A percentile compares a stretch with the other conserved stretches of the same genome.
phyloP scores from a whole-genome alignment of 2,329 filamentous ascomycete species.

The Dothideomycetes sp. region DNA sequence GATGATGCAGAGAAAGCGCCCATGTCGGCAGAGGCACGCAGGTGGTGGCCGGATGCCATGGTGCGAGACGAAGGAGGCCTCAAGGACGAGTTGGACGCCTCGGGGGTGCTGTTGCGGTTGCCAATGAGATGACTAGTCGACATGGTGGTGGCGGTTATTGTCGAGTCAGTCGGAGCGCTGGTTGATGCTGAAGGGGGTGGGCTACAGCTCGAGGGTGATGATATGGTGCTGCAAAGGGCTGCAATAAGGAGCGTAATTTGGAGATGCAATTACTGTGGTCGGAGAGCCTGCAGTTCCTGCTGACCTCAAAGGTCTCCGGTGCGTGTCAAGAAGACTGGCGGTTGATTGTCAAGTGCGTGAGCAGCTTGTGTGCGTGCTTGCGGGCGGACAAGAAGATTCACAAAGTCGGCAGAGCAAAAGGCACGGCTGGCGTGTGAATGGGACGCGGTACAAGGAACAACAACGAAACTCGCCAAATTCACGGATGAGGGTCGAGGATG shows the following conservation, averaged over 20 bases:
- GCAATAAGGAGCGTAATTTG: slow-evolving; percentile 7
- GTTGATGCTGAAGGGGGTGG: slow-evolving; percentile 7
- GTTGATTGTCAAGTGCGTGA: too few relatives aligned
- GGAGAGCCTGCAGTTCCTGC: slow-evolving; percentile 68
- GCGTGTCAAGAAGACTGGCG: not conserved
- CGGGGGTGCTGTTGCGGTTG: slow-evolving; percentile 95
- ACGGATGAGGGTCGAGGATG: not conserved
- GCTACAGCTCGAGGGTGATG: slow-evolving; percentile 4
- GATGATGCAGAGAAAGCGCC: slow-evolving; percentile 58
- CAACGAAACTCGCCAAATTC: not conserved
- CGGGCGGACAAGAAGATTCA: too few relatives aligned
- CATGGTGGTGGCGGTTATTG: not conserved
- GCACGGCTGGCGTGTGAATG: too few relatives aligned
- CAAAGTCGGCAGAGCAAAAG: too few relatives aligned
- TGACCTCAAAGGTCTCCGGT: slow-evolving; percentile 64
- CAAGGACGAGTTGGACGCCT: slow-evolving; percentile 72
- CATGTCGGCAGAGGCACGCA: slow-evolving; percentile 95
- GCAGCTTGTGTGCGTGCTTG: too few relatives aligned
- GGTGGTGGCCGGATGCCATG: slow-evolving; percentile 68
- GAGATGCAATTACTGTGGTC: slow-evolving; percentile 18
- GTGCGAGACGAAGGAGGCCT: slow-evolving; percentile 72
- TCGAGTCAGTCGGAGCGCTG: too few relatives aligned
- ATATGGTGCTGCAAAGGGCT: too few relatives aligned
- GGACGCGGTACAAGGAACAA: not conserved
- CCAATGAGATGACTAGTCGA: slow-evolving; percentile 37